Conservation (phyloP, 139 green algal species). For the Tetradesmus lagerheimii region DNA sequence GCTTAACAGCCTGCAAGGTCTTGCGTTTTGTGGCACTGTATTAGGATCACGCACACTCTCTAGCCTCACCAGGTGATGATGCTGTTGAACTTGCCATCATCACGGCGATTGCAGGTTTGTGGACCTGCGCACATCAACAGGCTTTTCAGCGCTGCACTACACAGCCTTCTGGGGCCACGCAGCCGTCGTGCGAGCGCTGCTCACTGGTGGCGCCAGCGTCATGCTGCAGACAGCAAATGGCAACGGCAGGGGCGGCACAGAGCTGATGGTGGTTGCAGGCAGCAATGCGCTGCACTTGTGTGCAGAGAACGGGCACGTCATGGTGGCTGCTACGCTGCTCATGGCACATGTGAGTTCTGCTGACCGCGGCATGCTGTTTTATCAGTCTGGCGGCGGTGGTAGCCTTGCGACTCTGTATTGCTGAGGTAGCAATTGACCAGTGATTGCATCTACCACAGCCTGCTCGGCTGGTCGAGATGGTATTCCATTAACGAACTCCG, state of each 20-base stretch:
- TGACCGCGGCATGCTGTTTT: no score
- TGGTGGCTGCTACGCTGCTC: not conserved
- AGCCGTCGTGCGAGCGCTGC: not conserved
- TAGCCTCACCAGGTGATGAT: not conserved
- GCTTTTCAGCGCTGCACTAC: constrained; percentile 28
- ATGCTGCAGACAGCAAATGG: not conserved
- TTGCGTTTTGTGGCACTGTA: no score
- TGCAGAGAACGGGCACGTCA: not conserved
- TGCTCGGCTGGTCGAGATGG: no score
- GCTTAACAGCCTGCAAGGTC: no score
- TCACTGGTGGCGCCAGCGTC: not conserved
- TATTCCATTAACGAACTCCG: no score
- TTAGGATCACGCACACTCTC: no score
- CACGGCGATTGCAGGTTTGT: no score
- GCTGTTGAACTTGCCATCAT: not conserved
- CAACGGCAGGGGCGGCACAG: not conserved
- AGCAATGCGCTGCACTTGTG: not conserved
- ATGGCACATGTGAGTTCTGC: not conserved
- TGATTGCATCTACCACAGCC: no score
- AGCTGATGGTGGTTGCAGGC: not conserved
- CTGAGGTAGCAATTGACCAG: no score
- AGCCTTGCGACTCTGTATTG: no score
- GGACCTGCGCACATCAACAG: not conserved
- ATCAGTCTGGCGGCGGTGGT: no score
- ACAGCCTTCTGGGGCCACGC: constrained; percentile 14